These are phyloP conservation scores for Amyloporia xantha DNA, from an alignment of 768 basidiomycete species.

Conservation along the genomic window DNA sequence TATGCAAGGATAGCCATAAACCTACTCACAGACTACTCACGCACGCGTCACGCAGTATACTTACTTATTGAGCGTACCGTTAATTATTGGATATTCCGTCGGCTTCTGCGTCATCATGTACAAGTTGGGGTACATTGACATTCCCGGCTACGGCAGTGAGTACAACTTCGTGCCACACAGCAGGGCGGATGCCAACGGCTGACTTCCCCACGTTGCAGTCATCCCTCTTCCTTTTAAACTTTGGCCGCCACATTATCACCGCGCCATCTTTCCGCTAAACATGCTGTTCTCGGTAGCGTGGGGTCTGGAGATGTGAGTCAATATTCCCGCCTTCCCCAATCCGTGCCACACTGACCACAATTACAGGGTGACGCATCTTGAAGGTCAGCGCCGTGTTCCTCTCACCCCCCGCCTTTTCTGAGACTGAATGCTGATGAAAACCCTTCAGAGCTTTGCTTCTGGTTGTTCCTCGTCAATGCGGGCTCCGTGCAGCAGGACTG, in stretches of 20 bases:
- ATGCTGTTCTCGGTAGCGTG: conserved; percentile 61
- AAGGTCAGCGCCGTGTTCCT: conserved; percentile 40
- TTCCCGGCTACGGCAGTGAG: conserved; percentile 46
- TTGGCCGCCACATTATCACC: conserved; percentile 43
- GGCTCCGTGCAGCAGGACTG: conserved; percentile 59
- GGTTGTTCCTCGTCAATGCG: conserved; percentile 75
- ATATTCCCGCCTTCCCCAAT: neutral
- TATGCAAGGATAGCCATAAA: conserved; percentile 27
- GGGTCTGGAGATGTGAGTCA: conserved; percentile 66
- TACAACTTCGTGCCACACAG: neutral
- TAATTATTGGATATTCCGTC: conserved; percentile 48
- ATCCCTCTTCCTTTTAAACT: conserved; percentile 55
- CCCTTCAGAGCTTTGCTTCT: conserved; percentile 70
- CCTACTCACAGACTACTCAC: neutral
- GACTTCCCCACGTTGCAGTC: conserved; percentile 32
- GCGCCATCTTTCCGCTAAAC: conserved; percentile 58
- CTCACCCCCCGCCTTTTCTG: neutral
- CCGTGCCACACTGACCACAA: neutral
- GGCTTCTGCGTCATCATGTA: conserved; percentile 74
- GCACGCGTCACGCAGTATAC: conserved; percentile 45
- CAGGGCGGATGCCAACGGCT: neutral
- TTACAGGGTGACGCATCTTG: conserved; percentile 67
- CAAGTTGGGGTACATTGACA: conserved; percentile 47
- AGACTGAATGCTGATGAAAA: neutral
- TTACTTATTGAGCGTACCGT: conserved; percentile 57